These are phyloP conservation scores for Xylaria sp. DNA, from an alignment of 2,329 filamentous ascomycete species.

Conservation along the genomic window DNA sequence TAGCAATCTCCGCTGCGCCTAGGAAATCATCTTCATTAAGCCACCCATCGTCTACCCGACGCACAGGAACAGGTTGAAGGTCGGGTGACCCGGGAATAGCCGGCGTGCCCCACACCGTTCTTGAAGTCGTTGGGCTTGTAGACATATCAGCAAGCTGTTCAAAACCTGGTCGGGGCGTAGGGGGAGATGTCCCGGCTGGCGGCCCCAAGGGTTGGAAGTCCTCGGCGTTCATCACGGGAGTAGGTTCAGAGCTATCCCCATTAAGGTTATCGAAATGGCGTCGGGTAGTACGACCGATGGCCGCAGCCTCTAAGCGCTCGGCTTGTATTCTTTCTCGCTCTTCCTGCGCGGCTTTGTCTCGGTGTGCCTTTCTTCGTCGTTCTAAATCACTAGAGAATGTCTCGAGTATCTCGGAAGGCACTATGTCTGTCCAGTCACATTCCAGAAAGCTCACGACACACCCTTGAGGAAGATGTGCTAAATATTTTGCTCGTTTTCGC, in stretches of 20 bases:
- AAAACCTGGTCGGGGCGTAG: conserved; percentile 65
- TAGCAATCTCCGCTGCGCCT: conserved; percentile 61
- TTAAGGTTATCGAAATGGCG: conserved; percentile 46
- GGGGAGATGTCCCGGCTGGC: conserved; percentile 57
- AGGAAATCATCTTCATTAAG: conserved; percentile 80
- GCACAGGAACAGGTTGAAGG: conserved; percentile 48
- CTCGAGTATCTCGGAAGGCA: conserved; percentile 74
- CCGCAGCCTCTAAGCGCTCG: conserved; percentile 77
- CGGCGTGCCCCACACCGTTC: conserved; percentile 92
- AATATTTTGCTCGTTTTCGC: conserved; percentile 83
- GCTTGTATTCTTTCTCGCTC: conserved; percentile 84
- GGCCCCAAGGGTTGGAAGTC: conserved; percentile 70
- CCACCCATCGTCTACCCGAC: conserved; percentile 77
- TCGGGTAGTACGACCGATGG: conserved; percentile 61
- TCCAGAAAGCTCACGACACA: conserved; percentile 91
- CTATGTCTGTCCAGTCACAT: conserved; percentile 93
- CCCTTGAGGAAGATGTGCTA: conserved; percentile 85
- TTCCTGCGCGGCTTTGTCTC: conserved; percentile 83
- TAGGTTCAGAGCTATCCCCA: conserved; percentile 48
- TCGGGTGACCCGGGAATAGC: conserved; percentile 67
- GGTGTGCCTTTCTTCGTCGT: conserved; percentile 74
- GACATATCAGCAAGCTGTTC: conserved; percentile 76
- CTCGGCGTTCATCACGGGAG: conserved; percentile 55
- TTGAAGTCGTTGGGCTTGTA: conserved; percentile 75
- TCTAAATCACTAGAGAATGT: conserved; percentile 79